Percentiles rank a stretch among this genome's conserved stretches.
These are phyloP conservation scores for Warburgia ugandensis DNA, from an alignment of 164 flowering plant genomes.

Conservation along the genomic window DNA sequence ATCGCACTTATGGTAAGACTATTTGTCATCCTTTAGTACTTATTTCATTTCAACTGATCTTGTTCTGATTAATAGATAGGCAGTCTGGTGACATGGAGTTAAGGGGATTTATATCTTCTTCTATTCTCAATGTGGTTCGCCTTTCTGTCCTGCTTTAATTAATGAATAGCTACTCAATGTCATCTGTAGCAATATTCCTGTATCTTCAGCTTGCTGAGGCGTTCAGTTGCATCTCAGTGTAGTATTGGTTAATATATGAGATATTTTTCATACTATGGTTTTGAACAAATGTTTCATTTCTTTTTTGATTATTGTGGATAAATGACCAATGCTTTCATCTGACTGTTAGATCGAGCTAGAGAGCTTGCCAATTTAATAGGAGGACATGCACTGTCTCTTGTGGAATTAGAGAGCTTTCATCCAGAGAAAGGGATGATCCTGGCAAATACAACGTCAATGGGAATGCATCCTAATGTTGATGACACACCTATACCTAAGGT, in stretches of 20 bases:
- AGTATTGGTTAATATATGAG: no score
- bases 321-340: not conserved
- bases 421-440: conserved; percentile 89
- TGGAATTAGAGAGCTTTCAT: conserved; percentile 47
- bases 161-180: no score
- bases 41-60: not conserved
- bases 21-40: not conserved
- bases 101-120: no score
- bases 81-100: no score
- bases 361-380: conserved; percentile 75
- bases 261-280: no score
- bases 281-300: no score
- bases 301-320: conserved; percentile 1
- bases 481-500: conserved; percentile 93
- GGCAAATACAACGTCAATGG: conserved; percentile 94
- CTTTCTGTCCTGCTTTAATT: no score
- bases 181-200: no score
- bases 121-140: no score
- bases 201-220: no score
- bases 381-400: conserved; percentile 69
- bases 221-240: no score
- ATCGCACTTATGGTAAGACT: conserved; percentile 73
- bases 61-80: no score
- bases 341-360: conserved; percentile 58
- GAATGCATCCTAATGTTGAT: conserved; percentile 86